A percentile compares a stretch with the other conserved stretches of the same genome.
These are phyloP conservation scores for Astrocystis sublimbata DNA, from an alignment of 495 filamentous ascomycete species.

Conservation along the genomic window DNA sequence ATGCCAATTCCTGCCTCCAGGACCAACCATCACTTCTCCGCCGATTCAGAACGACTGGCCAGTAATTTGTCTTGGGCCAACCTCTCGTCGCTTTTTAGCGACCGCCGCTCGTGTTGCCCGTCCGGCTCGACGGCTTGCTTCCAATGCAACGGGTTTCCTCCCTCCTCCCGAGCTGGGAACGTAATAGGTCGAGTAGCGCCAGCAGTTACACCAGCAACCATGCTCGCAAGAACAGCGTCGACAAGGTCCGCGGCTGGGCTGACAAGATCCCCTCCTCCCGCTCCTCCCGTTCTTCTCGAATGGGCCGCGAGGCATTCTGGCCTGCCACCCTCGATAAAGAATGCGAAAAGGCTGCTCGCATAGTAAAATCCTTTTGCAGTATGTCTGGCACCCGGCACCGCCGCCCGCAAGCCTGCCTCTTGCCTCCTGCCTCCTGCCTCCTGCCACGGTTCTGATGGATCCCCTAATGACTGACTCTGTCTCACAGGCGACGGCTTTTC, in stretches of 20 bases:
- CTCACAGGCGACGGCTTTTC: slow-evolving; percentile 49
- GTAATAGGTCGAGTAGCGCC: slow-evolving; percentile 37
- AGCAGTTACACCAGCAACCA: slow-evolving; percentile 13
- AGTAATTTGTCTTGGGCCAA: not conserved
- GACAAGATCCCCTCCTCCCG: slow-evolving; percentile 43
- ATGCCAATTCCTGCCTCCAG: slow-evolving; percentile 1
- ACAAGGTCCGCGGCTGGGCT: slow-evolving; percentile 50
- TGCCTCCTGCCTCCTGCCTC: too few relatives aligned
- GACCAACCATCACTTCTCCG: not conserved
- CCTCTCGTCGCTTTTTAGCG: slow-evolving; percentile 1
- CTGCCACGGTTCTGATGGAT: not conserved
- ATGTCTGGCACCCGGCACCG: slow-evolving; percentile 24
- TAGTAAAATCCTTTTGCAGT: slow-evolving; percentile 80
- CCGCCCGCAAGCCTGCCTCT: slow-evolving; percentile 1
- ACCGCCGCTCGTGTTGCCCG: slow-evolving; percentile 12
- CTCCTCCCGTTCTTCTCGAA: slow-evolving; percentile 33
- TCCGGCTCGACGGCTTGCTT: slow-evolving; percentile 7
- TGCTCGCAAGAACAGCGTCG: slow-evolving; percentile 32
- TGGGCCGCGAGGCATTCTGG: slow-evolving; percentile 69
- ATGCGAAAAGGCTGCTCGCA: slow-evolving; percentile 83
- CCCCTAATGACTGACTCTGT: slow-evolving; percentile 3
- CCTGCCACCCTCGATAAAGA: slow-evolving; percentile 79
- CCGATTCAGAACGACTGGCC: not conserved
- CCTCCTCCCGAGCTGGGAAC: slow-evolving; percentile 53
- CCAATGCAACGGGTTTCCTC: slow-evolving; percentile 55